Evolutionary conservation across 805 yeast genomes (phyloP).

Genomic region (Sugiyamaella smithiae): DNA sequence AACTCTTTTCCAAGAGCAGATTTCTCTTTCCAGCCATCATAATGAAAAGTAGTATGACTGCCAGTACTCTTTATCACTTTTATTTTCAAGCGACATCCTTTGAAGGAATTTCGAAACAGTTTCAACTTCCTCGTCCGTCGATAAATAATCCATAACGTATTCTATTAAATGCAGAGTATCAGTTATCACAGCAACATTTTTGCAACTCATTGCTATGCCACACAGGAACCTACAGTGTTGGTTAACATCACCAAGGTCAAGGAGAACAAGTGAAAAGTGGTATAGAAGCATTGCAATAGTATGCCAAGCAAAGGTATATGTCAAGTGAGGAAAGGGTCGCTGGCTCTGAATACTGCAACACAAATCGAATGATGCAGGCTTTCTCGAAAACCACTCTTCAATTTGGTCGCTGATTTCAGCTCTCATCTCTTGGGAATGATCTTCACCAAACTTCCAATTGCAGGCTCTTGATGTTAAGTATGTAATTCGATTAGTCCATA

Average conservation of each 20-base stretch:
- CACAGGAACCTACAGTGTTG: constrained; percentile 1
- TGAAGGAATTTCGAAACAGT: no score
- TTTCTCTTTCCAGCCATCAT: no score
- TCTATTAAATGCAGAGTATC: no score
- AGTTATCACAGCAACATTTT: background rate
- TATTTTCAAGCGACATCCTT: no score
- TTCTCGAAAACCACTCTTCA: constrained; percentile 4
- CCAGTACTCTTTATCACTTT: no score
- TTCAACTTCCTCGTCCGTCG: no score
- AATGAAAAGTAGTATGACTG: no score
- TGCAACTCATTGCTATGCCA: constrained; percentile 6
- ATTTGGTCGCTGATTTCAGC: constrained; percentile 2
- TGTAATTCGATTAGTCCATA: constrained; percentile 11
- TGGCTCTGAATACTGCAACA: background rate
- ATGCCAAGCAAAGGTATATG: constrained; percentile 7
- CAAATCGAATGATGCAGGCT: constrained; percentile 6
- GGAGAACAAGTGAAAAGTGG: constrained; percentile 4
- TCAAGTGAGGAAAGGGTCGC: constrained; percentile 6
- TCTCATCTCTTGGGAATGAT: background rate
- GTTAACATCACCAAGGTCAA: background rate
- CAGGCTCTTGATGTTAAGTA: constrained; percentile 13
- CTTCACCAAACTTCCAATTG: constrained; percentile 12
- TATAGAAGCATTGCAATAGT: constrained; percentile 12
- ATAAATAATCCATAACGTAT: no score
- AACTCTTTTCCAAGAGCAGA: no score